Conservation (phyloP, 495 filamentous ascomycete species). For the Aspergillus sparsus region DNA sequence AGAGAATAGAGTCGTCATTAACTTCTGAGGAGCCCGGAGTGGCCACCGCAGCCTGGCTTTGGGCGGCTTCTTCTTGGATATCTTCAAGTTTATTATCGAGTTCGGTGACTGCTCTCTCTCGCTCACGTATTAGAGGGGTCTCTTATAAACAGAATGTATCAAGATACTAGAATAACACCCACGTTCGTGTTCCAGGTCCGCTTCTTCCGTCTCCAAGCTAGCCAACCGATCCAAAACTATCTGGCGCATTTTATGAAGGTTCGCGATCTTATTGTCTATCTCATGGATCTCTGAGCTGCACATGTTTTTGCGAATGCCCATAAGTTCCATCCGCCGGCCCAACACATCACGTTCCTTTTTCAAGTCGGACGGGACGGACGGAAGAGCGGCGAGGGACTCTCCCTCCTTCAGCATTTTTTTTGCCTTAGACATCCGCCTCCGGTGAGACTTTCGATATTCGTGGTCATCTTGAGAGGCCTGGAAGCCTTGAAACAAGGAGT, state of each 20-base stretch:
- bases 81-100: conserved; percentile 86
- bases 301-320: conserved; percentile 94
- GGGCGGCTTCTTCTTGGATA: conserved; percentile 64
- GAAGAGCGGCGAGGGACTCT: conserved; percentile 51
- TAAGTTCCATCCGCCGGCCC: conserved; percentile 84
- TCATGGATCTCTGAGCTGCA: conserved; percentile 93
- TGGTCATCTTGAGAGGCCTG: conserved; percentile 73
- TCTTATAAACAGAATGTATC: background rate
- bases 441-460: conserved; percentile 64
- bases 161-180: conserved; percentile 37
- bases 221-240: conserved; percentile 90
- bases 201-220: conserved; percentile 87
- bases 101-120: conserved; percentile 62
- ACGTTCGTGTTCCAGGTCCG: conserved; percentile 86
- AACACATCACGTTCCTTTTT: conserved; percentile 75
- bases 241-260: conserved; percentile 88
- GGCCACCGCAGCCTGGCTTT: conserved; percentile 40
- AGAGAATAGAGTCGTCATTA: conserved; percentile 51
- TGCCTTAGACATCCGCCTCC: conserved; percentile 67
- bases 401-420: conserved; percentile 71
- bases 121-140: background rate
- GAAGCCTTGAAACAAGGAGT: conserved; percentile 96
- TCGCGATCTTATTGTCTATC: conserved; percentile 95
- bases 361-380: conserved; percentile 66
- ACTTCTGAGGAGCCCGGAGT: conserved; percentile 57